phyloP scores from a whole-genome alignment of 2,329 filamentous ascomycete species.

The Aspergillus candidus region DNA sequence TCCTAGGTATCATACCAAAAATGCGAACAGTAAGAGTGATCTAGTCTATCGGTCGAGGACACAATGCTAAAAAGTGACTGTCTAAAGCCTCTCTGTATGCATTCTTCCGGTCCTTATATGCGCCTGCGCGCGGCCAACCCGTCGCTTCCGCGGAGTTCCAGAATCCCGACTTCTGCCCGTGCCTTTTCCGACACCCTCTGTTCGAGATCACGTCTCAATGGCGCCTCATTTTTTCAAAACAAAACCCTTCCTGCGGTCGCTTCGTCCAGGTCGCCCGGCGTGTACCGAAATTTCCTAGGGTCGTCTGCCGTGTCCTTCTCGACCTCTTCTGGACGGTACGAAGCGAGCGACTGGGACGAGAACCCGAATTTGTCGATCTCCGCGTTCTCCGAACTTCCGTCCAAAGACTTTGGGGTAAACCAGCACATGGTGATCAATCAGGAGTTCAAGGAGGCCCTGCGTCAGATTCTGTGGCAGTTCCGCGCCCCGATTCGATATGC shows the following conservation, averaged over 20 bases:
- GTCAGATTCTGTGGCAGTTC: constrained; percentile 85
- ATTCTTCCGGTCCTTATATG: constrained; percentile 17
- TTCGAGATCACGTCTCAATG: constrained; percentile 11
- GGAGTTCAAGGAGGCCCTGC: constrained; percentile 86
- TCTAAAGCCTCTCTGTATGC: constrained; percentile 19
- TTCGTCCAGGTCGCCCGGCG: too few relatives aligned
- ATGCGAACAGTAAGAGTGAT: constrained; percentile 28
- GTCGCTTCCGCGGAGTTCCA: constrained; percentile 13
- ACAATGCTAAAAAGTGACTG: constrained; percentile 3
- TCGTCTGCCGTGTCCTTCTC: constrained; percentile 27
- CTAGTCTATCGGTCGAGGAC: neutral
- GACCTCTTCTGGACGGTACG: constrained; percentile 22
- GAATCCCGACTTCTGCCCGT: constrained; percentile 18
- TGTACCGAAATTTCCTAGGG: constrained; percentile 1
- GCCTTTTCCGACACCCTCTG: constrained; percentile 26
- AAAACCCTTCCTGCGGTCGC: neutral
- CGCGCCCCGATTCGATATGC: constrained; percentile 90
- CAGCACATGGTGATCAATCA: constrained; percentile 95
- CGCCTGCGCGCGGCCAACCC: constrained; percentile 16
- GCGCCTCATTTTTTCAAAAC: constrained; percentile 10
- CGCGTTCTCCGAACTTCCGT: constrained; percentile 69
- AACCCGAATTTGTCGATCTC: constrained; percentile 65
- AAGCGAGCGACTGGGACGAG: constrained; percentile 64
- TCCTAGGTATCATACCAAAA: constrained; percentile 11
- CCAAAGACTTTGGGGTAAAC: constrained; percentile 81